phyloP scores from a whole-genome alignment of 169 alveolate genomes.

The Babesia bovis region DNA sequence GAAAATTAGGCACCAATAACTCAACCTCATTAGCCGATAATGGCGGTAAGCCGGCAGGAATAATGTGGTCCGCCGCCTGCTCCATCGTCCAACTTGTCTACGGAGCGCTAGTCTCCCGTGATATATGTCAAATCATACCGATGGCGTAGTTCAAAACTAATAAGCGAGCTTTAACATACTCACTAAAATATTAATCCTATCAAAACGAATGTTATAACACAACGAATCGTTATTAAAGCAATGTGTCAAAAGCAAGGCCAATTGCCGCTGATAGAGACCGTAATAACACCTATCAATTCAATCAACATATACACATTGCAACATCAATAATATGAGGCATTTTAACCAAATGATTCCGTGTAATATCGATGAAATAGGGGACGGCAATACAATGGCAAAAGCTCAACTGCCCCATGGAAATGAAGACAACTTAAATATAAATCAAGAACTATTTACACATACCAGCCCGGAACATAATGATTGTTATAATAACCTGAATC shows the following conservation, averaged over 20 bases:
- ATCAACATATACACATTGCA: neutral
- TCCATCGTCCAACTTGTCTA: constrained; percentile 16
- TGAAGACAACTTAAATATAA: neutral
- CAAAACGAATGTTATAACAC: neutral
- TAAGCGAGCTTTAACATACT: neutral
- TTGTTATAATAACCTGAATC: too few species aligned
- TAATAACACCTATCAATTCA: neutral
- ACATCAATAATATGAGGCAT: neutral
- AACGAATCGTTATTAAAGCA: neutral
- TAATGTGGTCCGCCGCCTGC: constrained; percentile 11
- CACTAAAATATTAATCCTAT: neutral
- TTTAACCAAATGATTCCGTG: neutral
- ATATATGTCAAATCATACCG: neutral
- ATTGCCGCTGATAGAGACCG: neutral
- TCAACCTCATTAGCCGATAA: constrained; percentile 46
- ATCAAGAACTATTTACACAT: neutral
- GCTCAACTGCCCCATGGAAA: constrained; percentile 34
- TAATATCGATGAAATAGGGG: neutral
- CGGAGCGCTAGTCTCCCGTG: neutral
- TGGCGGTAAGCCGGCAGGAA: constrained; percentile 43
- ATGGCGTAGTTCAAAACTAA: neutral
- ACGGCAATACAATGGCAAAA: neutral
- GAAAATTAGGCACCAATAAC: constrained; percentile 36
- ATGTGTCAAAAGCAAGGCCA: neutral
- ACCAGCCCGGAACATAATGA: neutral